These are phyloP conservation scores for Glaciozyma martinii DNA, from an alignment of 768 basidiomycete species.

Conservation along the genomic window DNA sequence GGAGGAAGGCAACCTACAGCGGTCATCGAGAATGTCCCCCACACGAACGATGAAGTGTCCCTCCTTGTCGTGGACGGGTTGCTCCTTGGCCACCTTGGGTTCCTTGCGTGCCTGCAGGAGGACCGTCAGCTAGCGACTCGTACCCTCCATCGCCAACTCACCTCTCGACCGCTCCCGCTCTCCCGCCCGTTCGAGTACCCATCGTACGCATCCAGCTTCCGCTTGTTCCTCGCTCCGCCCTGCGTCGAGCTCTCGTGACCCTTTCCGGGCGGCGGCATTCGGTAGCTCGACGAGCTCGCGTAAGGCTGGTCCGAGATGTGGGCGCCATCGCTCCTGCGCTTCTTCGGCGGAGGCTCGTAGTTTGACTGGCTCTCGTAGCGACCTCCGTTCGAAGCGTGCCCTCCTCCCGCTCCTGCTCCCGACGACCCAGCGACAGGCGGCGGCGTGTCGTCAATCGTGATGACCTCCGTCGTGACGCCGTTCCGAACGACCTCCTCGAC, in stretches of 20 bases:
- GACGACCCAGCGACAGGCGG: not conserved
- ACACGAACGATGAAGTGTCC: conserved; percentile 94
- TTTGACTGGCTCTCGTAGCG: conserved; percentile 3
- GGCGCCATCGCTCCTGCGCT: conserved; percentile 22
- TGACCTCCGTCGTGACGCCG: conserved; percentile 22
- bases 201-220: conserved; percentile 5
- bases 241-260: not conserved
- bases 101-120: not conserved
- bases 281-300: conserved; percentile 2
- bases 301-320: conserved; percentile 1
- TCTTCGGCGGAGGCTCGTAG: conserved; percentile 15
- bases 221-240: not conserved
- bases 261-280: not conserved
- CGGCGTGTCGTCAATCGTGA: conserved; percentile 31
- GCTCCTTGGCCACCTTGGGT: not conserved
- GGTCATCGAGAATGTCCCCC: conserved; percentile 72
- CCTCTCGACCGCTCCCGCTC: not conserved
- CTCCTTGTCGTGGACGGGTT: conserved; percentile 63
- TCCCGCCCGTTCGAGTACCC: not conserved
- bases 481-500: conserved; percentile 11
- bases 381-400: not conserved
- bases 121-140: not conserved
- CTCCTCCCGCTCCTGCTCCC: not conserved
- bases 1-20: conserved; percentile 7
- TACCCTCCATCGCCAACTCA: not conserved